Conservation (phyloP, 805 yeast genomes). For the Lachancea fermentati region DNA sequence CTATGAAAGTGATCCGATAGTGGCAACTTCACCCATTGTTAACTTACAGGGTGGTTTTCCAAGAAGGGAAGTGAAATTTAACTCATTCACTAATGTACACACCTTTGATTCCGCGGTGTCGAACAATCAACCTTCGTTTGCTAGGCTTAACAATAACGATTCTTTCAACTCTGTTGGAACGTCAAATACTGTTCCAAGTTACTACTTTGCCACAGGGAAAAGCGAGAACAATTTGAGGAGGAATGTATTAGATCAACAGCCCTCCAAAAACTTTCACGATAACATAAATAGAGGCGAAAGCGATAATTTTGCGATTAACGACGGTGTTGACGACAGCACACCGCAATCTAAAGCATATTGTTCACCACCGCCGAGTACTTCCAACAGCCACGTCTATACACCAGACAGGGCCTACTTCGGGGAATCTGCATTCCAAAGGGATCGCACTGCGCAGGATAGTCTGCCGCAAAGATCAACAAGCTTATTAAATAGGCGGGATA, state of each 20-base stretch:
- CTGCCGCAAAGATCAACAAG: conserved; percentile 9
- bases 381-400: background rate
- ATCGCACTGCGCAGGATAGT: background rate
- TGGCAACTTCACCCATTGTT: background rate
- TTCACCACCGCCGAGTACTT: background rate
- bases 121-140: background rate
- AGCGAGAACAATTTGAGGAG: conserved; percentile 1
- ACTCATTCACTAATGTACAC: background rate
- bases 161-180: background rate
- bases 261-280: too few species aligned
- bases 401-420: conserved; percentile 7
- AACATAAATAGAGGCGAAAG: too few species aligned
- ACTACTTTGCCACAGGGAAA: background rate
- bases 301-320: too few species aligned
- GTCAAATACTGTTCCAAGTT: conserved; percentile 1
- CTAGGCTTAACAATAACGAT: background rate
- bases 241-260: conserved; percentile 1
- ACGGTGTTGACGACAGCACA: too few species aligned
- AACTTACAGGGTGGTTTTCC: background rate
- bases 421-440: background rate
- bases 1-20: background rate
- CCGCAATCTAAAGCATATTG: too few species aligned
- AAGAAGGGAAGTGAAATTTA: background rate
- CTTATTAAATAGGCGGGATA: conserved; percentile 14
- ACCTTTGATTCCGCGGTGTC: conserved; percentile 2